Evolutionary conservation across 129 eudicot genomes (phyloP).

Genomic region (Helianthus annuus): DNA sequence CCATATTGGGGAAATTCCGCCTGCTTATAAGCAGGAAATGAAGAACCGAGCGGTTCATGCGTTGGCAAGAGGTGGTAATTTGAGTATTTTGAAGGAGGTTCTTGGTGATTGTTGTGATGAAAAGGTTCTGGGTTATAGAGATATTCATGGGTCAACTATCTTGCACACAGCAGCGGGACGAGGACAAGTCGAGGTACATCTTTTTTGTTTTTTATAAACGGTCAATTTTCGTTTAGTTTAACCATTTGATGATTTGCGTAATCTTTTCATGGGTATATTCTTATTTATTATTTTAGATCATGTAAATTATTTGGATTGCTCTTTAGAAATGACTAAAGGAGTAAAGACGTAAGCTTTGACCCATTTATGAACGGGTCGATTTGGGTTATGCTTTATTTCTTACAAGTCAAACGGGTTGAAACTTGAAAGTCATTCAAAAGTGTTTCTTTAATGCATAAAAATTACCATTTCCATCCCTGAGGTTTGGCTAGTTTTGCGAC

Average conservation of each 20-base stretch:
- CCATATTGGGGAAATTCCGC: constrained; percentile 54
- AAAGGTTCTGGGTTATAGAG: constrained; percentile 59
- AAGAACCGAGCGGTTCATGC: constrained; percentile 91
- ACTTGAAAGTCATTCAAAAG: background rate
- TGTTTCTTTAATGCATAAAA: constrained; percentile 4
- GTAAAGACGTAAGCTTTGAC: background rate
- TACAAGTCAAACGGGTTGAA: background rate
- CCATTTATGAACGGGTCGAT: background rate
- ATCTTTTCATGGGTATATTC: background rate
- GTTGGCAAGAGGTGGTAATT: constrained; percentile 85
- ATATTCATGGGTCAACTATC: constrained; percentile 70
- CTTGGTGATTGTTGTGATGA: constrained; percentile 60
- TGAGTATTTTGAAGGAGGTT: constrained; percentile 63
- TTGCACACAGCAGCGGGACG: constrained; percentile 91
- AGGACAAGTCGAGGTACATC: constrained; percentile 78
- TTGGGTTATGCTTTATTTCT: background rate
- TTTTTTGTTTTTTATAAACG: background rate
- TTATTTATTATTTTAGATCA: background rate
- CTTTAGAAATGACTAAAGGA: background rate
- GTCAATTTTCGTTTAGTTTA: background rate
- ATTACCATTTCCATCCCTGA: no score
- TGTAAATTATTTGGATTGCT: background rate
- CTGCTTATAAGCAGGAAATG: constrained; percentile 77
- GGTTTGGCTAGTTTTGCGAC: no score
- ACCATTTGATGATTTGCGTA: background rate